Conservation (phyloP, 73 alveolate genomes). For the Symbiodinium pilosum region DNA sequence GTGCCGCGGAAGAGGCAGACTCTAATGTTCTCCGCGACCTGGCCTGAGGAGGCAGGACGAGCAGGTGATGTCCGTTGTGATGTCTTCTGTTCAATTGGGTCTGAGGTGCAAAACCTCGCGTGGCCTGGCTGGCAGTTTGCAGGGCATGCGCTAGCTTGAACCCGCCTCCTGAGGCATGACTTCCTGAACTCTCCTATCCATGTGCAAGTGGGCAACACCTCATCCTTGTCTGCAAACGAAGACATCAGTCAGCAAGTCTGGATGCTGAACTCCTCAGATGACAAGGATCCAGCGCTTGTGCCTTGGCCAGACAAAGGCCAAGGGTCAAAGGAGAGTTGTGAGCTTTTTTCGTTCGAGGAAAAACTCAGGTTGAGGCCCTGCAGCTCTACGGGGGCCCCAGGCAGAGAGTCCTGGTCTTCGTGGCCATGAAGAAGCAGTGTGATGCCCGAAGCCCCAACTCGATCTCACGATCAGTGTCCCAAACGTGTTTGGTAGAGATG, state of each 20-base stretch:
- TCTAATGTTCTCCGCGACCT: slow-evolving; percentile 97
- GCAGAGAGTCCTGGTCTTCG: slow-evolving; percentile 85
- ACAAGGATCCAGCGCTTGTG: slow-evolving; percentile 59
- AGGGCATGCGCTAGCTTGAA: neutral
- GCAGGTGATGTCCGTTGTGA: too few relatives aligned
- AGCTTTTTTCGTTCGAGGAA: too few relatives aligned
- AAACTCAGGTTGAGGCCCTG: slow-evolving; percentile 71
- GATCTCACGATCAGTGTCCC: neutral
- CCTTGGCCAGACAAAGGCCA: too few relatives aligned
- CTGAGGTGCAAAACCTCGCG: slow-evolving; percentile 5
- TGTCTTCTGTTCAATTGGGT: too few relatives aligned
- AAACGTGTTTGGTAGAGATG: neutral
- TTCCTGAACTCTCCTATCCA: slow-evolving; percentile 81
- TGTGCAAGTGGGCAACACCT: slow-evolving; percentile 83
- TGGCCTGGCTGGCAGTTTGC: neutral
- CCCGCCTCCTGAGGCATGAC: slow-evolving; percentile 53
- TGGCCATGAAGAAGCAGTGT: slow-evolving; percentile 93
- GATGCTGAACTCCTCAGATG: slow-evolving; percentile 82
- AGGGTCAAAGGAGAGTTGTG: too few relatives aligned
- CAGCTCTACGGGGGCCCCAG: slow-evolving; percentile 65
- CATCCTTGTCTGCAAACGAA: slow-evolving; percentile 78
- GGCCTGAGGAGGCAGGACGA: slow-evolving; percentile 96
- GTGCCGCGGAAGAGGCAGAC: slow-evolving; percentile 96
- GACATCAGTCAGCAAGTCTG: slow-evolving; percentile 87
- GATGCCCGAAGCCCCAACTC: neutral